Conservation (phyloP, 495 filamentous ascomycete genomes). For the Podospora pseudocomata region DNA sequence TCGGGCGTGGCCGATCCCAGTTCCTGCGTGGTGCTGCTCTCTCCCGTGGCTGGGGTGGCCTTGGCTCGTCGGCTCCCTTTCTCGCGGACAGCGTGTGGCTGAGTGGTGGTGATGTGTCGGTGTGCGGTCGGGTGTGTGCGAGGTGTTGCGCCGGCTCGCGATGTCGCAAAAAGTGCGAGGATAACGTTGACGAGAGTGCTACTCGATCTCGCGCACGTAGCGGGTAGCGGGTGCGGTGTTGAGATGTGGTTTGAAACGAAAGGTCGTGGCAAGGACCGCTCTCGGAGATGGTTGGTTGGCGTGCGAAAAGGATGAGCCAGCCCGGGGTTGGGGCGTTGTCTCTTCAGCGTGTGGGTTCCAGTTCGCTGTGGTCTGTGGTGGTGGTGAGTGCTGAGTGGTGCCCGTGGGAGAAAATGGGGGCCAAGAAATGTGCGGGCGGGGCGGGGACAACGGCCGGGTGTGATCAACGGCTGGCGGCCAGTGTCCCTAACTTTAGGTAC, state of each 20-base stretch:
- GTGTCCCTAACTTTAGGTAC: constrained; percentile 4
- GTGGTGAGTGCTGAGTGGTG: neutral
- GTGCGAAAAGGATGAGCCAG: constrained; percentile 20
- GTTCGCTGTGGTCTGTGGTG: constrained; percentile 7
- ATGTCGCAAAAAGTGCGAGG: constrained; percentile 1
- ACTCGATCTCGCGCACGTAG: constrained; percentile 8
- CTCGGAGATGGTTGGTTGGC: constrained; percentile 36
- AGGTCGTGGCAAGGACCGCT: constrained; percentile 32
- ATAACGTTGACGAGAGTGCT: neutral
- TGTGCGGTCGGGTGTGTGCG: neutral
- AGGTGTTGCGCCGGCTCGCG: constrained; percentile 1
- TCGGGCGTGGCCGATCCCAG: neutral
- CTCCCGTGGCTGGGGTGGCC: constrained; percentile 1
- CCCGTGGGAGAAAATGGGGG: constrained; percentile 4
- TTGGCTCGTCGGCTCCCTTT: constrained; percentile 5
- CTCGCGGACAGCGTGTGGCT: neutral
- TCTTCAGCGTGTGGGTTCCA: constrained; percentile 8
- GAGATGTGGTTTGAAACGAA: constrained; percentile 33
- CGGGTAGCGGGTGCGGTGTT: constrained; percentile 18
- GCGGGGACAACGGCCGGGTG: constrained; percentile 1
- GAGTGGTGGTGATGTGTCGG: neutral
- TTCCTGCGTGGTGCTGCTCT: neutral
- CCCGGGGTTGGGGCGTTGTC: constrained; percentile 13
- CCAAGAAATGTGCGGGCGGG: constrained; percentile 6
- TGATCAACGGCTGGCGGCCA: constrained; percentile 2